Percentiles rank a stretch among this genome's conserved stretches.
Evolutionary conservation across 768 basidiomycete genomes (phyloP).

Genomic region (Infundibulicybe gibba): DNA sequence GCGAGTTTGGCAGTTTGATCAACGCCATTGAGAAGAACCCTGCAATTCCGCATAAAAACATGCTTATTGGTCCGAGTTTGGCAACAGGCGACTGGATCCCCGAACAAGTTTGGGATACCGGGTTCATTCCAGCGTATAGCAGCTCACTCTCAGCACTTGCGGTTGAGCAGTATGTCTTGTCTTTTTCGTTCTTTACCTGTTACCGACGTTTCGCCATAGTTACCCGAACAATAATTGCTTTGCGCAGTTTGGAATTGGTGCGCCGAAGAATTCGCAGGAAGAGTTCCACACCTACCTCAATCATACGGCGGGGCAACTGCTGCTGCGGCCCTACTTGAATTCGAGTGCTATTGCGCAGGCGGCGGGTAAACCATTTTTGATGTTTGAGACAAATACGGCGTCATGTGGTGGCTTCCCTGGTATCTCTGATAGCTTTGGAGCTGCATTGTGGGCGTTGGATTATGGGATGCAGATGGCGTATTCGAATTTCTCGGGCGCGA

Average conservation of each 20-base stretch:
- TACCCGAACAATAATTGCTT: conserved; percentile 62
- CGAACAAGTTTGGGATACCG: conserved; percentile 43
- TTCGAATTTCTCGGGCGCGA: conserved; percentile 49
- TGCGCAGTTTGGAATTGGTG: conserved; percentile 41
- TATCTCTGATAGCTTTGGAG: conserved; percentile 58
- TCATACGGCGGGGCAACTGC: conserved; percentile 47
- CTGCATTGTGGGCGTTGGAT: conserved; percentile 63
- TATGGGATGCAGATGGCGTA: conserved; percentile 62
- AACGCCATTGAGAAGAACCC: conserved; percentile 31
- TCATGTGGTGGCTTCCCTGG: conserved; percentile 70
- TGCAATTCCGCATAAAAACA: conserved; percentile 28
- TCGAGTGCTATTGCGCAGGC: conserved; percentile 42
- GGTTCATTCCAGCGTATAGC: conserved; percentile 41
- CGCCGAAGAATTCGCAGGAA: conserved; percentile 35
- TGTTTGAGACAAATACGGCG: conserved; percentile 73
- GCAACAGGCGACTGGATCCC: conserved; percentile 51
- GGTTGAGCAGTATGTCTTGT: conserved; percentile 51
- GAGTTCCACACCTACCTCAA: conserved; percentile 54
- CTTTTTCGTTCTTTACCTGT: neutral
- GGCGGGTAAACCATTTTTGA: conserved; percentile 46
- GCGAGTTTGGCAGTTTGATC: conserved; percentile 44
- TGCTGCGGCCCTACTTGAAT: conserved; percentile 51
- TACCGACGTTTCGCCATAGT: conserved; percentile 16
- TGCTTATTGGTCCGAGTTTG: conserved; percentile 64
- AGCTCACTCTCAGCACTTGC: conserved; percentile 38